Percentiles rank a stretch among this genome's conserved stretches.
Evolutionary conservation across 306 rosid species (phyloP).

Genomic region (Quercus gilva): DNA sequence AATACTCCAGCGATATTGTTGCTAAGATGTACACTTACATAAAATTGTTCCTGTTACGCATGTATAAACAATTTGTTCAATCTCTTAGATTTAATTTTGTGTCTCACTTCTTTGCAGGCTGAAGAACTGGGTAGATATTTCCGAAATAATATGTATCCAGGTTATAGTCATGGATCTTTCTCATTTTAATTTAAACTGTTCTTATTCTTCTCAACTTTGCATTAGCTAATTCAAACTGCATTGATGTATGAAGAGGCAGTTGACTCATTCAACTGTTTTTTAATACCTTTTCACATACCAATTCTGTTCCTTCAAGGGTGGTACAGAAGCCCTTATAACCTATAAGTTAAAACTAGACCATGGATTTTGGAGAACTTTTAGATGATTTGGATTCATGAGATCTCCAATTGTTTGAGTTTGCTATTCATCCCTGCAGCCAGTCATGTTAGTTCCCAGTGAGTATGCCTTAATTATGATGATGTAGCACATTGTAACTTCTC

Average conservation of each 20-base stretch:
- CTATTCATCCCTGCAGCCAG: neutral
- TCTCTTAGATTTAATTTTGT: conserved; percentile 12
- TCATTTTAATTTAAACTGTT: conserved; percentile 5
- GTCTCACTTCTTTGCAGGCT: conserved; percentile 55
- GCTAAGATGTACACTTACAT: neutral
- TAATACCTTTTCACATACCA: neutral
- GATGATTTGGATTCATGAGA: neutral
- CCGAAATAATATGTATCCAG: conserved; percentile 96
- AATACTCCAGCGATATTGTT: neutral
- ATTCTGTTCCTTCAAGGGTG: neutral
- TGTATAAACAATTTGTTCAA: conserved; percentile 13
- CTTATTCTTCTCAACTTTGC: neutral
- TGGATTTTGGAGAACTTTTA: neutral
- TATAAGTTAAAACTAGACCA: neutral
- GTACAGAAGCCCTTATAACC: neutral
- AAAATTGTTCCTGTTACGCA: neutral
- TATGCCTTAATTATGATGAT: neutral
- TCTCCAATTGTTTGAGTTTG: neutral
- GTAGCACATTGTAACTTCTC: neutral
- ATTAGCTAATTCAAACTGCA: neutral
- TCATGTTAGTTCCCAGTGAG: neutral
- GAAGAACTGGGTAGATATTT: conserved; percentile 99
- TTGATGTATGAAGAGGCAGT: neutral
- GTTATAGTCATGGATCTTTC: conserved; percentile 34
- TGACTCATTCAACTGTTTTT: neutral